Evolutionary conservation across 768 basidiomycete species (phyloP).

Genomic region (Termitomyces titanicus): DNA sequence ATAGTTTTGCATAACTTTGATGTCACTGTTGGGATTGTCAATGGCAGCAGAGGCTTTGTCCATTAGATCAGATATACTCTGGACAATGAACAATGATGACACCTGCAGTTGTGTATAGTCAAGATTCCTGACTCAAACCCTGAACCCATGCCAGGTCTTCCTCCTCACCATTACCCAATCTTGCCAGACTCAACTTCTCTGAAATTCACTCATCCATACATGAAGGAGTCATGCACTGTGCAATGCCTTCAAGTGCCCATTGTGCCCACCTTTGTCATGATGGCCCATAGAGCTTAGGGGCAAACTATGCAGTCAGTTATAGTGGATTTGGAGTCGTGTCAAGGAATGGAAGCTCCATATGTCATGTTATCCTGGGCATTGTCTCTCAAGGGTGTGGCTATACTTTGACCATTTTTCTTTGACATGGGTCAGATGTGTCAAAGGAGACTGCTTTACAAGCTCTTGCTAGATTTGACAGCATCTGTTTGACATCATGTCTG

Average conservation of each 20-base stretch:
- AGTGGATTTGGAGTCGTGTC: conserved; percentile 28
- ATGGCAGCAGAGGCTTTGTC: conserved; percentile 22
- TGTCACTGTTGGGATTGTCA: conserved; percentile 25
- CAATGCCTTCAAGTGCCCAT: conserved; percentile 31
- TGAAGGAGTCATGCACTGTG: background rate
- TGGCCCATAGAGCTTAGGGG: conserved; percentile 38
- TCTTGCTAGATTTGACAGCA: no score
- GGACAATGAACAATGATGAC: background rate
- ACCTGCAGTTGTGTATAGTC: background rate
- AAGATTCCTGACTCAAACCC: background rate
- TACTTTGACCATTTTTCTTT: conserved; percentile 20
- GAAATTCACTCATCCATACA: background rate
- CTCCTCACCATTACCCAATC: background rate
- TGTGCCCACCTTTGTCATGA: conserved; percentile 34
- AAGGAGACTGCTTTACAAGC: no score
- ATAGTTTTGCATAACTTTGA: conserved; percentile 28
- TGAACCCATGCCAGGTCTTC: background rate
- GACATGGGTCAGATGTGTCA: no score
- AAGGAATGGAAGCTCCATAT: conserved; percentile 32
- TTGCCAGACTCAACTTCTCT: background rate
- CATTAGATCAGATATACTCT: conserved; percentile 15
- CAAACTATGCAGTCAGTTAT: conserved; percentile 26
- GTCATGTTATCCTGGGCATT: conserved; percentile 37
- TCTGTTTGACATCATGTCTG: no score
- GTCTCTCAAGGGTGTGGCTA: conserved; percentile 24